phyloP scores from a whole-genome alignment of 257 asterid species.

The Forsythia suspensa region DNA sequence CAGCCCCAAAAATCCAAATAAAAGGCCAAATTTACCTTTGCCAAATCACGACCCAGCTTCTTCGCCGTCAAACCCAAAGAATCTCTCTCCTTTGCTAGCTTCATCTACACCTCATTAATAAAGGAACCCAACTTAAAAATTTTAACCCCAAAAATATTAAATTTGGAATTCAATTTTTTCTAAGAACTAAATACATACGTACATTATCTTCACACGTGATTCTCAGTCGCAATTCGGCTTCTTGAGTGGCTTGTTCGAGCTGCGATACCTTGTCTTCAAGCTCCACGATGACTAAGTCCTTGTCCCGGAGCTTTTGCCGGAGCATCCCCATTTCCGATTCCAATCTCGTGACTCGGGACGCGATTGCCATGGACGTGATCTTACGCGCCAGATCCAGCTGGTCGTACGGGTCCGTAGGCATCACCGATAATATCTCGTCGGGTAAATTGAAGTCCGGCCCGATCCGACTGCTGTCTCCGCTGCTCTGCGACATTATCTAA shows the following conservation, averaged over 20 bases:
- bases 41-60: constrained; percentile 89
- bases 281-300: constrained; percentile 57
- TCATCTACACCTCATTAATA: constrained; percentile 47
- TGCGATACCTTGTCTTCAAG: constrained; percentile 69
- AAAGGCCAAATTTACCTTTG: constrained; percentile 50
- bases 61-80: constrained; percentile 60
- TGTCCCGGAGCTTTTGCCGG: constrained; percentile 60
- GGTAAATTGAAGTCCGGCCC: constrained; percentile 73
- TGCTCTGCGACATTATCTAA: constrained; percentile 48
- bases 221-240: constrained; percentile 69
- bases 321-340: constrained; percentile 69
- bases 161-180: neutral
- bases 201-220: constrained; percentile 81
- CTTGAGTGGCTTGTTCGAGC: constrained; percentile 64
- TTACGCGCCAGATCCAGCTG: constrained; percentile 99
- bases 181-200: neutral
- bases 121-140: neutral
- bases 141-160: neutral
- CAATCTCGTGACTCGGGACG: constrained; percentile 85
- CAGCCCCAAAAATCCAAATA: neutral
- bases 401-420: constrained; percentile 95
- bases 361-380: constrained; percentile 96
- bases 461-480: constrained; percentile 33
- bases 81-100: constrained; percentile 80
- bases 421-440: constrained; percentile 70